These are phyloP conservation scores for Teratosphaeriaceae sp. DNA, from an alignment of 2,329 filamentous ascomycete genomes.

Conservation along the genomic window DNA sequence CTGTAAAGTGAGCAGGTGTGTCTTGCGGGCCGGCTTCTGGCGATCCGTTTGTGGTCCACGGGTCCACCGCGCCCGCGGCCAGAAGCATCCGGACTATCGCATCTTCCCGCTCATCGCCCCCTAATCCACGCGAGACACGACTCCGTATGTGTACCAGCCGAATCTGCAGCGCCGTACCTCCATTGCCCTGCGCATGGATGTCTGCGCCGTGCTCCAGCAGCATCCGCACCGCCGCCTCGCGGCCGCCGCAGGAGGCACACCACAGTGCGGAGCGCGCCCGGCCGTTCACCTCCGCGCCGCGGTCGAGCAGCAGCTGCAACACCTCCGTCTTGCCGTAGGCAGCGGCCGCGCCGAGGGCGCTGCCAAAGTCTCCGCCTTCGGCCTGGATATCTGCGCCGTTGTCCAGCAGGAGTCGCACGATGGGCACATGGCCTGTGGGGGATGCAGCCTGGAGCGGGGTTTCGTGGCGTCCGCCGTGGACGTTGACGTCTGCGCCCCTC, in stretches of 20 bases:
- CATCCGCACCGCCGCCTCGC: constrained; percentile 5
- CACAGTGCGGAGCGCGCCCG: constrained; percentile 3
- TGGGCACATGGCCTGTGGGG: constrained; percentile 9
- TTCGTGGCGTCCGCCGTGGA: background rate
- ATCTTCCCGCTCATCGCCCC: too few species aligned
- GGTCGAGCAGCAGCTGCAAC: constrained; percentile 12
- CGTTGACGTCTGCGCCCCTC: constrained; percentile 14
- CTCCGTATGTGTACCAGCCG: too few species aligned
- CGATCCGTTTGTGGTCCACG: too few species aligned
- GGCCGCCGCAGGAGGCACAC: constrained; percentile 3
- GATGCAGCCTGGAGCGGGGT: too few species aligned
- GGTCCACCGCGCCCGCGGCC: too few species aligned
- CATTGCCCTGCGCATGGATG: constrained; percentile 3
- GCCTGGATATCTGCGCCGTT: constrained; percentile 14
- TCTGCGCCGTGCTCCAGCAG: constrained; percentile 7
- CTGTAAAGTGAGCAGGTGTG: too few species aligned
- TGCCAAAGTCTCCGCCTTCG: background rate
- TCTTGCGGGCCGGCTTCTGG: too few species aligned
- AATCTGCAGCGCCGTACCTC: constrained; percentile 2
- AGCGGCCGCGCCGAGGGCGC: too few species aligned
- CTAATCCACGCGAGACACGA: too few species aligned
- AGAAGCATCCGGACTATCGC: too few species aligned
- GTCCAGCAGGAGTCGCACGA: constrained; percentile 18
- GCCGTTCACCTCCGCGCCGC: constrained; percentile 9
- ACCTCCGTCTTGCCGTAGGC: too few species aligned